A percentile compares a stretch with the other conserved stretches of the same genome.
phyloP scores from a whole-genome alignment of 306 rosid genomes.

The Malus domestica region DNA sequence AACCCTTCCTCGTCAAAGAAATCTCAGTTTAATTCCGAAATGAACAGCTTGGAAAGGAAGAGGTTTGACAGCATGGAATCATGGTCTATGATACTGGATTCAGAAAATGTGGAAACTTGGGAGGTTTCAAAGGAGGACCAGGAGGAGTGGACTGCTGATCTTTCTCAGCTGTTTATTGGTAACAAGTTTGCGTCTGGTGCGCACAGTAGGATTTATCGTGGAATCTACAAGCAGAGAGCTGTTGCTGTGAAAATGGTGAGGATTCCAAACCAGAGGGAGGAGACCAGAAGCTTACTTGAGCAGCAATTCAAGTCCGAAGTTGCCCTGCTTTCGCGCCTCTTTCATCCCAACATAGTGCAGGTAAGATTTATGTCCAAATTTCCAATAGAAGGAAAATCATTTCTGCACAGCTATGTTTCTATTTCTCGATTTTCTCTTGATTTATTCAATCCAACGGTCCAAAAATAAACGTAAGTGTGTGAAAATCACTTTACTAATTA shows the following conservation, averaged over 20 bases:
- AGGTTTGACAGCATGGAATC: conserved; percentile 96
- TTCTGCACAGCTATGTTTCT: neutral
- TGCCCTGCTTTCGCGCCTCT: conserved; percentile 85
- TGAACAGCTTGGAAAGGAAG: conserved; percentile 73
- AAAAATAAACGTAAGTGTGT: neutral
- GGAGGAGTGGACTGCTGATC: conserved; percentile 94
- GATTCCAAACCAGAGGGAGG: conserved; percentile 70
- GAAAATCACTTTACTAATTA: neutral
- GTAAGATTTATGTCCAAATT: conserved; percentile 20
- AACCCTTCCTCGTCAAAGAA: conserved; percentile 42
- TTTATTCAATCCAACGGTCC: neutral
- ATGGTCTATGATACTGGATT: conserved; percentile 94
- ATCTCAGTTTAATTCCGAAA: conserved; percentile 39
- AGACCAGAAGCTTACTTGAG: conserved; percentile 64
- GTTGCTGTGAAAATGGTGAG: conserved; percentile 99
- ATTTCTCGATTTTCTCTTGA: neutral
- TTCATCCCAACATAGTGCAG: conserved; percentile 95
- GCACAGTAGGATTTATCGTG: conserved; percentile 87
- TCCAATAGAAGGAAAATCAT: neutral
- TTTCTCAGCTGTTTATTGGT: conserved; percentile 88
- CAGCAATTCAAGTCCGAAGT: conserved; percentile 92
- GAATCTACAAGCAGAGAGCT: conserved; percentile 94
- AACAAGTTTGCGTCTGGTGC: conserved; percentile 97
- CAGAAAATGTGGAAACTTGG: conserved; percentile 95
- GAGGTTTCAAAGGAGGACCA: conserved; percentile 80